Base-by-base conservation (phyloP, 164 flowering plant species). In the Piper betle region DNA sequence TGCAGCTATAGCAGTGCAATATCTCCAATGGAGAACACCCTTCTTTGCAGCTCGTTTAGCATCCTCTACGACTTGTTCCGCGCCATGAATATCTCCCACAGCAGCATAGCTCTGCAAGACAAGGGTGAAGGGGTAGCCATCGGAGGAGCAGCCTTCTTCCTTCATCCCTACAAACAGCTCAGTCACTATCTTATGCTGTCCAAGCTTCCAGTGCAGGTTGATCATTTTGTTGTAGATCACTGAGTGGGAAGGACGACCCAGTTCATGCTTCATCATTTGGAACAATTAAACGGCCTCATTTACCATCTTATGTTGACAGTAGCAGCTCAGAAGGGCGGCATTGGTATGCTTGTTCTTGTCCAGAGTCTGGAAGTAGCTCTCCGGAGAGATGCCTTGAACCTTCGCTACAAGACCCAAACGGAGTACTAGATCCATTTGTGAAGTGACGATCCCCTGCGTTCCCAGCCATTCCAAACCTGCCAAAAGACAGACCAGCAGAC, bases 381-480 rank as follows among this genome's bases (percentile, higher is more conserved):
- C 80, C 5, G 77, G 57, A 5, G 57, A 67, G 54, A 69, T 52
- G 7, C 80, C 81, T 38, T 59, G 19, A 3, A 68, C 57, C 38
- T 73, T 76, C 39, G 65, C 37, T 33, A 80, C 62, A 56, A 80
- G 81, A 48, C 63, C 73, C 10, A 78, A 68, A 19, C 63, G 70
- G 17, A 63, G 43, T 1, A 81, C 83, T 33, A 68, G 70, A 17
- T 80, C 78, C 18, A 57, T 38, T 20, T 59, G 40, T 25, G 66
- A 61, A 50, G 75, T 50, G 13, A 50, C 37, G 6, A 48, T 48
- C 5, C 71, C 72, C 38, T 65, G 72, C 39, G 39, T 67, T 39
- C 74, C 78, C 77, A 78, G 60, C 84, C 84, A 80, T 43, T 74
- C 77, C 52, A 68, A 61, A n/a, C n/a, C n/a, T n/a, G n/a, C n/a